A percentile compares a stretch with the other conserved stretches of the same genome.
These are phyloP conservation scores for Rhizoctonia solani DNA, from an alignment of 1,284 basidiomycete genomes.

Conservation along the genomic window DNA sequence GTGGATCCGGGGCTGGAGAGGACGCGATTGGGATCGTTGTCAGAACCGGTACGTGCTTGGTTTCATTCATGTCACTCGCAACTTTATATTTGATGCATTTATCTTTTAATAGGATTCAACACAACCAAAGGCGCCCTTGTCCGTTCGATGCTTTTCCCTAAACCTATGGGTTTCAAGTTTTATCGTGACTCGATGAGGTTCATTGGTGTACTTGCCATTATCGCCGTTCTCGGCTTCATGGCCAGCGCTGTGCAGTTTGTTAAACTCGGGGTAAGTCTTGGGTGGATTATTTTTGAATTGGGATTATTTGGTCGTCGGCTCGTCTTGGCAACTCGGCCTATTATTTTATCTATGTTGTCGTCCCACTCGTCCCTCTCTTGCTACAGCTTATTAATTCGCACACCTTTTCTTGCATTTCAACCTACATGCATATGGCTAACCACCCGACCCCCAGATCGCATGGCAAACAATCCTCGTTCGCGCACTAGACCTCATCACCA, in stretches of 20 bases:
- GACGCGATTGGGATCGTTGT: slow-evolving; percentile 86
- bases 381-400: too few relatives aligned
- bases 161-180: slow-evolving; percentile 97
- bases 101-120: slow-evolving; percentile 73
- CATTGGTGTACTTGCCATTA: slow-evolving; percentile 86
- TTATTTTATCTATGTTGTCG: background rate
- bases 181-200: slow-evolving; percentile 98
- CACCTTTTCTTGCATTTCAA: too few relatives aligned
- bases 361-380: too few relatives aligned
- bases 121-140: slow-evolving; percentile 97
- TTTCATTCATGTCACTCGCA: slow-evolving; percentile 35
- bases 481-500: slow-evolving; percentile 95
- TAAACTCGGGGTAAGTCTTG: slow-evolving; percentile 72
- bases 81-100: background rate
- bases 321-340: background rate
- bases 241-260: slow-evolving; percentile 91
- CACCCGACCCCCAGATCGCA: slow-evolving; percentile 58
- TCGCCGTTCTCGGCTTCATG: slow-evolving; percentile 87
- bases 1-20: slow-evolving; percentile 61
- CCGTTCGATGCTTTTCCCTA: slow-evolving; percentile 97
- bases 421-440: background rate
- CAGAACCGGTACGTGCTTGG: slow-evolving; percentile 86
- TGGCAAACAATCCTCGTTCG: slow-evolving; percentile 93
- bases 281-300: background rate
- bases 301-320: too few relatives aligned